phyloP scores from a whole-genome alignment of 2,329 filamentous ascomycete species.

The Ceratocystis alfenasii region DNA sequence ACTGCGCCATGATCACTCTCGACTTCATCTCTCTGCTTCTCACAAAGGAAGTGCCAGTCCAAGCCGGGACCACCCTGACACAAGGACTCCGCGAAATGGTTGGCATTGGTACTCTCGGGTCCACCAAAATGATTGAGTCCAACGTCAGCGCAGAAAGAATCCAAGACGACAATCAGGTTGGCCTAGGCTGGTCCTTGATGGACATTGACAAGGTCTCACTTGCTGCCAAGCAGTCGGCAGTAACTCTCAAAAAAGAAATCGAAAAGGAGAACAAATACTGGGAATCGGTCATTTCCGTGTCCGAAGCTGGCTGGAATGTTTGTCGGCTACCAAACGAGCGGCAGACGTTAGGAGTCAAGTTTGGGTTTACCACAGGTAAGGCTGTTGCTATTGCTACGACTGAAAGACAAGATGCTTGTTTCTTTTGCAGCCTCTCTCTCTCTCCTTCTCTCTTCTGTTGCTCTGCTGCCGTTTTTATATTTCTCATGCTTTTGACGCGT shows the following conservation, averaged over 20 bases:
- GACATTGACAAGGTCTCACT: constrained; percentile 64
- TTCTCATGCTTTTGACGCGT: constrained; percentile 21
- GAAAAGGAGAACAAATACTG: constrained; percentile 75
- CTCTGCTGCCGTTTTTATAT: constrained; percentile 21
- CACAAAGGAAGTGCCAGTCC: constrained; percentile 65
- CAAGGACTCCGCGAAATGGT: constrained; percentile 56
- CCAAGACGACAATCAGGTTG: constrained; percentile 45
- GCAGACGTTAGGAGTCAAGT: constrained; percentile 70
- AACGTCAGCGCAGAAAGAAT: constrained; percentile 44
- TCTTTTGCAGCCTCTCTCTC: not conserved
- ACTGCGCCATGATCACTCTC: constrained; percentile 56
- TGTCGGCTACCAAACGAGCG: constrained; percentile 62
- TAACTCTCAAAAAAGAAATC: constrained; percentile 64
- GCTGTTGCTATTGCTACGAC: constrained; percentile 19
- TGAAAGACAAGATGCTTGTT: not conserved
- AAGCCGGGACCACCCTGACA: constrained; percentile 59
- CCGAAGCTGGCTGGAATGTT: constrained; percentile 74
- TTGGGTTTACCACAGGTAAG: constrained; percentile 69
- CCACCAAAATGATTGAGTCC: constrained; percentile 51
- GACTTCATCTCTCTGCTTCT: constrained; percentile 75
- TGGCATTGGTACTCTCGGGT: constrained; percentile 62
- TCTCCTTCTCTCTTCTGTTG: no score
- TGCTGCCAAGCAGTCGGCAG: constrained; percentile 58
- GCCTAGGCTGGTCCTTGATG: constrained; percentile 64
- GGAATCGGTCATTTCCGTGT: constrained; percentile 71